Evolutionary conservation across 495 filamentous ascomycete species (phyloP).

Genomic region (Immersiella caudata): DNA sequence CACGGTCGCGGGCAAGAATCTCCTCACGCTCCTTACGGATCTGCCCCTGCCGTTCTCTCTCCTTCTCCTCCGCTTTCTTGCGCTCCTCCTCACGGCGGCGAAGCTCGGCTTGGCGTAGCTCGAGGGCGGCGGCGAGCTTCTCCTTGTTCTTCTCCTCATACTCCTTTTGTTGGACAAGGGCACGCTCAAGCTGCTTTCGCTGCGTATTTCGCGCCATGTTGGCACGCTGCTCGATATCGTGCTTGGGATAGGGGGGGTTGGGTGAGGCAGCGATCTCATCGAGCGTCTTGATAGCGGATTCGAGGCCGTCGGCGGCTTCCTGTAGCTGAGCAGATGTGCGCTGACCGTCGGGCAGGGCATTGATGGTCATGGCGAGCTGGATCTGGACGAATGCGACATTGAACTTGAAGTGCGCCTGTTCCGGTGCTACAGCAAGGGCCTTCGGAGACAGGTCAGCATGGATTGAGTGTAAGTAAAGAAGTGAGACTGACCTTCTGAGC

Average conservation of each 20-base stretch:
- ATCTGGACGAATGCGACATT: constrained; percentile 98
- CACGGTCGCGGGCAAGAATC: constrained; percentile 75
- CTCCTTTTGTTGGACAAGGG: constrained; percentile 79
- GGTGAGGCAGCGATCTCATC: constrained; percentile 77
- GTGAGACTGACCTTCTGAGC: constrained; percentile 64
- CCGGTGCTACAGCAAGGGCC: constrained; percentile 75
- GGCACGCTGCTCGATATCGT: constrained; percentile 89
- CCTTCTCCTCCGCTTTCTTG: constrained; percentile 61
- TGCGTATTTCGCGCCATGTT: constrained; percentile 97
- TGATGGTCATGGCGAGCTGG: constrained; percentile 81
- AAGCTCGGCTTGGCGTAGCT: constrained; percentile 75
- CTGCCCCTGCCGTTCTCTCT: constrained; percentile 70
- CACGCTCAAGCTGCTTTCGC: constrained; percentile 83
- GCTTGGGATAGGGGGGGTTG: constrained; percentile 85
- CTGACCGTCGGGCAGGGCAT: constrained; percentile 71
- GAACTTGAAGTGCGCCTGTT: constrained; percentile 90
- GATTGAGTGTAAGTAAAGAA: not conserved
- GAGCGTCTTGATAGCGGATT: constrained; percentile 80
- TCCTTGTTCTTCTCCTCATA: constrained; percentile 92
- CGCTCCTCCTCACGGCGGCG: constrained; percentile 68
- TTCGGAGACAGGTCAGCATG: constrained; percentile 41
- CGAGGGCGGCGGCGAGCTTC: constrained; percentile 74
- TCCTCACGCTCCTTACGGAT: constrained; percentile 79
- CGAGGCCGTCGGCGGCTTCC: constrained; percentile 78
- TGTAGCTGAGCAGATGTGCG: constrained; percentile 78